Evolutionary conservation across 2,329 filamentous ascomycete genomes (phyloP), one percentile per base, ranked within the genome.

Genomic region (Penicillium psychrosexuale): DNA sequence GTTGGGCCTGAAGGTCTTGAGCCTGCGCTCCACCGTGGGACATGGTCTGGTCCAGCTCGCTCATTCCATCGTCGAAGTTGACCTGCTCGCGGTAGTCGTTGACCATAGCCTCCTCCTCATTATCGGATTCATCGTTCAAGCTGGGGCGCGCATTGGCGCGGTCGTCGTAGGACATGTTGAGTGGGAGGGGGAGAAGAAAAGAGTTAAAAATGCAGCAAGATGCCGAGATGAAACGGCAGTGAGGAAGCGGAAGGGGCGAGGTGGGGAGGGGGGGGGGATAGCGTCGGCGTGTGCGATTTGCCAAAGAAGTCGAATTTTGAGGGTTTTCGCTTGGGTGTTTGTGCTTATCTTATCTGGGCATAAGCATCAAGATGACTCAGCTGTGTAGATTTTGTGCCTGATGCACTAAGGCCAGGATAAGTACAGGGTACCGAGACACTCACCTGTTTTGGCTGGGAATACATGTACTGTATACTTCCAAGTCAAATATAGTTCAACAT

Each of bases 11-110:
- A 69, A 99, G 90, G 72, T 97, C 94, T 76, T 96, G 91, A 72
- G 85, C 82, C 76, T 90, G 89, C 70, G 87, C 86, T 67, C 83
- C 84, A 75, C 85, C 86, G 68, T 88, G 73, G 51, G 84, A 87
- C 71, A 77, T 86, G 66, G 85, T 85, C 73, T 86, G 84, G 74
- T 93, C 91, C 66, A 95, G 79, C 65, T 95, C 89, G 61, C 87
- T 87, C 78, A 91, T 85, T 67, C 87, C 86, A 72, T 92, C 91
- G 69, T 96, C 90, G 71, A 93, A 97, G 74, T 94, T 91, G 66
- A 96, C 90, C 77, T 97, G 93, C 80, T 97, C 91, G 74, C 87
- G 88, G 84, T 97, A 97, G 78, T 97, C 91, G 77, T 91, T 91
- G 69, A 91, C 94, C 65, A 99, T 85, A 68, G 89, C 89, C 79